These are phyloP conservation scores for Aureobasidium sp. DNA, from an alignment of 2,329 filamentous ascomycete species.

Conservation along the genomic window DNA sequence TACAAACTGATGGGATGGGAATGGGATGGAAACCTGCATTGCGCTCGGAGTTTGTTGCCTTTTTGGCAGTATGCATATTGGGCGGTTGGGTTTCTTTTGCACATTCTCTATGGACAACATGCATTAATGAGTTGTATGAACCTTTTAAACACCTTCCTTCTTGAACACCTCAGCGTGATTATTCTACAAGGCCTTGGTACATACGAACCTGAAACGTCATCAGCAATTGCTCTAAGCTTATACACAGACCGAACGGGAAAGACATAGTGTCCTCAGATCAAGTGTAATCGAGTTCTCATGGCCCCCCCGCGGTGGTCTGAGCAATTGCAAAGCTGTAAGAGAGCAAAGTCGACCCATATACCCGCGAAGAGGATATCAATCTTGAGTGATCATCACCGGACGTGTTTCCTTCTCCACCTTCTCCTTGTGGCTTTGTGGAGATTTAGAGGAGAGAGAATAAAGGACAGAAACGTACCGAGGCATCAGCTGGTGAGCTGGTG, in stretches of 20 bases:
- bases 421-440: background rate
- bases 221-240: background rate
- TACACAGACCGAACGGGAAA: background rate
- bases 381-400: constrained; percentile 8
- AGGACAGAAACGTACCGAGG: background rate
- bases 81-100: background rate
- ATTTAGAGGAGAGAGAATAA: background rate
- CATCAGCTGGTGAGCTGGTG: background rate
- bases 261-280: background rate
- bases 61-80: constrained; percentile 6
- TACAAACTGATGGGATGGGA: background rate
- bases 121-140: constrained; percentile 11
- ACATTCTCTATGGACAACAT: constrained; percentile 5
- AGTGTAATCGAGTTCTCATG: constrained; percentile 7
- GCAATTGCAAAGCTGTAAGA: background rate
- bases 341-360: background rate
- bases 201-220: background rate
- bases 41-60: background rate
- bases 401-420: background rate
- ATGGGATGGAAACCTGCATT: constrained; percentile 1
- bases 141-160: background rate
- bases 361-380: background rate
- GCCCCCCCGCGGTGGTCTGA: background rate
- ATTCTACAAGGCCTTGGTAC: background rate
- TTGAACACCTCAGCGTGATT: background rate